Evolutionary conservation across 1,284 basidiomycete species (phyloP).

Genomic region (Trametes sp.): DNA sequence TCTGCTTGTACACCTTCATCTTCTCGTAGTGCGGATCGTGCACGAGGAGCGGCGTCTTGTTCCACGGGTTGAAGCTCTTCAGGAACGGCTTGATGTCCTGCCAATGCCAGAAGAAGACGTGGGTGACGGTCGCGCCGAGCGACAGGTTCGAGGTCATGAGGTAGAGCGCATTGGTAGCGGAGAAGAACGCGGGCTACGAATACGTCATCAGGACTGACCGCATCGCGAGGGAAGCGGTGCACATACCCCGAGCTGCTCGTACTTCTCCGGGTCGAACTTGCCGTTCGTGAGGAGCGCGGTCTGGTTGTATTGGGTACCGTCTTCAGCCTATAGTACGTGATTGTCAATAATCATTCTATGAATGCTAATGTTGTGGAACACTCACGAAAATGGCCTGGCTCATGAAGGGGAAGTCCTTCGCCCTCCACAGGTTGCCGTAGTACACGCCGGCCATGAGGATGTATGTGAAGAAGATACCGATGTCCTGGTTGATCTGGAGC

Average conservation of each 20-base stretch:
- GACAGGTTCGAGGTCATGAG: constrained; percentile 43
- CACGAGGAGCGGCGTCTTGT: constrained; percentile 35
- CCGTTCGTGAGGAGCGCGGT: constrained; percentile 42
- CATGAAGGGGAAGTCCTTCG: constrained; percentile 44
- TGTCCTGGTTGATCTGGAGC: constrained; percentile 45
- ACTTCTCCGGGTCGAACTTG: constrained; percentile 41
- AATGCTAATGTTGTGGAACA: neutral
- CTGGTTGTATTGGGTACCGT: constrained; percentile 43
- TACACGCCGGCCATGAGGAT: constrained; percentile 43
- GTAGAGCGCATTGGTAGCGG: constrained; percentile 41
- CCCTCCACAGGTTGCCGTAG: constrained; percentile 44
- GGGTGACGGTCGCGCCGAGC: constrained; percentile 42
- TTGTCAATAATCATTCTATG: neutral
- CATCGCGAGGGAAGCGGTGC: too few species aligned
- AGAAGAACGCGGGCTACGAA: constrained; percentile 41
- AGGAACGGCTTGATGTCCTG: constrained; percentile 48
- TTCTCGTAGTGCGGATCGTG: constrained; percentile 54
- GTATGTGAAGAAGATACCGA: constrained; percentile 42
- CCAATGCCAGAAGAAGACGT: constrained; percentile 43
- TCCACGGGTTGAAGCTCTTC: constrained; percentile 42
- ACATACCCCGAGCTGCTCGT: constrained; percentile 38
- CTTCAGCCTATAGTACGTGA: constrained; percentile 28
- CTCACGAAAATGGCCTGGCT: constrained; percentile 43
- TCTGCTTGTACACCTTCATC: constrained; percentile 67
- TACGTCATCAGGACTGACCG: neutral